Evolutionary conservation across 306 rosid genomes (phyloP).

Genomic region (Begonia loranthoides): DNA sequence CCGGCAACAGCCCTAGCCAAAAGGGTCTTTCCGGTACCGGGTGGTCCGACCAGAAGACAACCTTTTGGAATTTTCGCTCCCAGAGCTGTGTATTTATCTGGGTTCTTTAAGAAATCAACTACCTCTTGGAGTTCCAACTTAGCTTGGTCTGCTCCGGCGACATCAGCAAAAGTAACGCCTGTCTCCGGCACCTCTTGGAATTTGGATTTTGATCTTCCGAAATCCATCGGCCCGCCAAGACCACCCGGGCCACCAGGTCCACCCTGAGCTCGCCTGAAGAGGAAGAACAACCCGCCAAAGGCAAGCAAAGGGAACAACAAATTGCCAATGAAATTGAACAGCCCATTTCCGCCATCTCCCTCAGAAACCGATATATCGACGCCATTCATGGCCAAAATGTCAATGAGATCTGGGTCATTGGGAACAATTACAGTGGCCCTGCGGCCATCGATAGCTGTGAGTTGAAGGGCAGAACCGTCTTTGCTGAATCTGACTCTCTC

Average conservation of each 20-base stretch:
- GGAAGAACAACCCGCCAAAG: constrained; percentile 79
- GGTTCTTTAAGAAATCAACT: constrained; percentile 92
- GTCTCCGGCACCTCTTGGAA: constrained; percentile 95
- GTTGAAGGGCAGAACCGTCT: constrained; percentile 82
- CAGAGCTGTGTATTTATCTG: constrained; percentile 85
- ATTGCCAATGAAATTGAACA: constrained; percentile 66
- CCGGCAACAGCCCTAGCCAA: constrained; percentile 90
- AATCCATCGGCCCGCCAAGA: constrained; percentile 96
- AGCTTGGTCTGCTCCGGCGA: constrained; percentile 96
- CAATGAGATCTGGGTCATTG: constrained; percentile 93
- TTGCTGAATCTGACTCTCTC: constrained; percentile 87
- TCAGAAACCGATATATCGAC: constrained; percentile 89
- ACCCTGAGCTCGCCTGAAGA: constrained; percentile 77
- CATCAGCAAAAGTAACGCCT: constrained; percentile 75
- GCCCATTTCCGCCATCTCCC: constrained; percentile 64
- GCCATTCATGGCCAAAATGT: constrained; percentile 88
- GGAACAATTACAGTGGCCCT: constrained; percentile 79
- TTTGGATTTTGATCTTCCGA: constrained; percentile 74
- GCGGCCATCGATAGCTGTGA: constrained; percentile 89
- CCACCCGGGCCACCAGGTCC: constrained; percentile 91
- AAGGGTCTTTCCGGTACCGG: constrained; percentile 93
- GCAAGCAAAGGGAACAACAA: constrained; percentile 74
- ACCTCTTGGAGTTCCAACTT: constrained; percentile 85
- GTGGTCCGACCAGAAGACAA: constrained; percentile 92
- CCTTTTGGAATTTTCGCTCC: constrained; percentile 98